phyloP scores from a whole-genome alignment of 164 flowering plant genomes.

The Berberis vulgaris region DNA sequence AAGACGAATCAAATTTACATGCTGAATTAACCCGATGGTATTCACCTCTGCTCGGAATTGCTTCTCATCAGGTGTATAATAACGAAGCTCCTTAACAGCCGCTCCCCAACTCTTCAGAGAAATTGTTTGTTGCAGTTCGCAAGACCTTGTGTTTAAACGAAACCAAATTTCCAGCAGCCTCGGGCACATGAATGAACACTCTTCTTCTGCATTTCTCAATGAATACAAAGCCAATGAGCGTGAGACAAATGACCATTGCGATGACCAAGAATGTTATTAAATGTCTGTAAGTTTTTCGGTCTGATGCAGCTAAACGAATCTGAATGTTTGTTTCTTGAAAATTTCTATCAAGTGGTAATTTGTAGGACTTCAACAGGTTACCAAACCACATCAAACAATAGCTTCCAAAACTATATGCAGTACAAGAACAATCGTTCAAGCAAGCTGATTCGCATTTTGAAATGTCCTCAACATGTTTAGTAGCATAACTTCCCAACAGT shows the following conservation, averaged over 20 bases:
- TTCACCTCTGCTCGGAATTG: conserved; percentile 49
- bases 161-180: conserved; percentile 26
- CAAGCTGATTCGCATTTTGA: conserved; percentile 13
- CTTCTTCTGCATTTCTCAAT: conserved; percentile 14
- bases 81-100: conserved; percentile 58
- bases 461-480: conserved; percentile 5
- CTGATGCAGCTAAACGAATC: background rate
- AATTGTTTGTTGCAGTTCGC: conserved; percentile 39
- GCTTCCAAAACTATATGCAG: conserved; percentile 13
- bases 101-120: conserved; percentile 43
- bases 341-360: background rate
- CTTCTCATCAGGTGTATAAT: conserved; percentile 48
- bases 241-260: background rate
- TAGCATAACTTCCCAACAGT: conserved; percentile 14
- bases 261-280: background rate
- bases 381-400: conserved; percentile 11
- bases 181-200: conserved; percentile 1
- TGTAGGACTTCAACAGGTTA: background rate
- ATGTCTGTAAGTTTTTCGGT: background rate
- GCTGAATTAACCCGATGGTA: conserved; percentile 48
- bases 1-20: conserved; percentile 50
- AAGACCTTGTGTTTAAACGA: conserved; percentile 35
- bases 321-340: background rate
- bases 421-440: conserved; percentile 14
- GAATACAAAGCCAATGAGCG: conserved; percentile 9